Evolutionary conservation across 495 filamentous ascomycete genomes (phyloP).

Genomic region (Xylaria scruposa): DNA sequence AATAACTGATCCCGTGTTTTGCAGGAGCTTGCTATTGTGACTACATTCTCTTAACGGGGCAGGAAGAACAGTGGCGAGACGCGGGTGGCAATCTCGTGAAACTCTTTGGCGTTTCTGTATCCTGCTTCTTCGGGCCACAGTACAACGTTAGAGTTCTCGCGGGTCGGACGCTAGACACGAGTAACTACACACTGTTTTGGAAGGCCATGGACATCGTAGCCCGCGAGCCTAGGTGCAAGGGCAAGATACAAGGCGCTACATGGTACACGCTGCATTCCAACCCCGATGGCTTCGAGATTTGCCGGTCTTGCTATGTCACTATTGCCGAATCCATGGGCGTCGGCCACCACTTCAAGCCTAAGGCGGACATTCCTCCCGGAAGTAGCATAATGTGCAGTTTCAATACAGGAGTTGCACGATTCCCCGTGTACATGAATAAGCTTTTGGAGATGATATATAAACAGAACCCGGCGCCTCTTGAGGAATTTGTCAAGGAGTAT

Average conservation of each 20-base stretch:
- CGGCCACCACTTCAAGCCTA: constrained; percentile 11
- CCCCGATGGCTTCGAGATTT: constrained; percentile 17
- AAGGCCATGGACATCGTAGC: neutral
- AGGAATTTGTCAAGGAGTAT: constrained; percentile 15
- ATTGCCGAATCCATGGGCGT: constrained; percentile 17
- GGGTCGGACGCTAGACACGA: constrained; percentile 8
- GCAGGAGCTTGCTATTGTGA: constrained; percentile 8
- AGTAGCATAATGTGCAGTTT: constrained; percentile 11
- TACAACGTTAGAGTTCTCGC: constrained; percentile 8
- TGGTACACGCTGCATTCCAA: constrained; percentile 17
- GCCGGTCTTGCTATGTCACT: constrained; percentile 5
- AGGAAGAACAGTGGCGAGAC: neutral
- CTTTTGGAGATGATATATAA: constrained; percentile 21
- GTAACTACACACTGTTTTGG: constrained; percentile 7
- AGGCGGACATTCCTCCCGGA: neutral
- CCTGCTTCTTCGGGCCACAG: constrained; percentile 6
- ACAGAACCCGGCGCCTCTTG: constrained; percentile 15
- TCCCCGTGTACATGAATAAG: constrained; percentile 12
- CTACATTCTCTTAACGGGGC: constrained; percentile 9
- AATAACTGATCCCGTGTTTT: neutral
- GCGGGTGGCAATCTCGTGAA: neutral
- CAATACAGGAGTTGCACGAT: constrained; percentile 14
- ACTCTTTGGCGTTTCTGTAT: constrained; percentile 10
- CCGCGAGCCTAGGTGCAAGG: neutral
- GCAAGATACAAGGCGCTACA: neutral